Conservation (phyloP, 2,329 filamentous ascomycete species). For the Boeremia exigua region DNA sequence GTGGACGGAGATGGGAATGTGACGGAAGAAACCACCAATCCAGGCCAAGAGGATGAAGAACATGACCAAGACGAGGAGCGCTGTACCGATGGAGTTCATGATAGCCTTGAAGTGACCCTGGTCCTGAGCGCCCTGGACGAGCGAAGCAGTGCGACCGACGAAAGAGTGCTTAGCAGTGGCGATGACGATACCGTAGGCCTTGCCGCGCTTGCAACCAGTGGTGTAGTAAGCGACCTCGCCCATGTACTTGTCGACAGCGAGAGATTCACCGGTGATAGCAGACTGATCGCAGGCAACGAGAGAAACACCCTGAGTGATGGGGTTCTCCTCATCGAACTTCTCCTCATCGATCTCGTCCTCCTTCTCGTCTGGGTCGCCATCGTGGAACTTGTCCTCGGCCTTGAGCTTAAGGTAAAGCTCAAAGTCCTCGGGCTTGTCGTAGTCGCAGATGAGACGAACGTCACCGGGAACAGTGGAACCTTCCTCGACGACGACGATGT, state of each 20-base stretch:
- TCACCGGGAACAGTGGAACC: slow-evolving; percentile 74
- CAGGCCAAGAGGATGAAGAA: slow-evolving; percentile 77
- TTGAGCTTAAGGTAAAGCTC: slow-evolving; percentile 70
- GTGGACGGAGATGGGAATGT: slow-evolving; percentile 67
- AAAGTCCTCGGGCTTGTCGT: slow-evolving; percentile 70
- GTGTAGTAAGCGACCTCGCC: slow-evolving; percentile 79
- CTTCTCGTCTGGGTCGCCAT: slow-evolving; percentile 66
- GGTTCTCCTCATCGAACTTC: slow-evolving; percentile 60
- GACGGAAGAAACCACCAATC: slow-evolving; percentile 80
- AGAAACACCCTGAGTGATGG: slow-evolving; percentile 66
- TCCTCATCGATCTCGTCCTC: slow-evolving; percentile 67
- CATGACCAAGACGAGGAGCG: slow-evolving; percentile 76
- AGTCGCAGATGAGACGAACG: slow-evolving; percentile 74
- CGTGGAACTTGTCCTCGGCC: slow-evolving; percentile 58
- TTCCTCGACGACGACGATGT: slow-evolving; percentile 77
- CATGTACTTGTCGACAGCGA: slow-evolving; percentile 81
- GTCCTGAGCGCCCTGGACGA: slow-evolving; percentile 77
- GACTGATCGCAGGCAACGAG: slow-evolving; percentile 78
- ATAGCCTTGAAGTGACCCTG: slow-evolving; percentile 72
- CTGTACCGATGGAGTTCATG: slow-evolving; percentile 81
- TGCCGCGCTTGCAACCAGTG: slow-evolving; percentile 81
- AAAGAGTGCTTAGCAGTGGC: slow-evolving; percentile 75
- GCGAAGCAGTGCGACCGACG: slow-evolving; percentile 75
- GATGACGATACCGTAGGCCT: slow-evolving; percentile 72
- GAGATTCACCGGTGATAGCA: slow-evolving; percentile 80